Base-by-base conservation (phyloP, 1,284 basidiomycete genomes). In the Heterobasidion occidentale region DNA sequence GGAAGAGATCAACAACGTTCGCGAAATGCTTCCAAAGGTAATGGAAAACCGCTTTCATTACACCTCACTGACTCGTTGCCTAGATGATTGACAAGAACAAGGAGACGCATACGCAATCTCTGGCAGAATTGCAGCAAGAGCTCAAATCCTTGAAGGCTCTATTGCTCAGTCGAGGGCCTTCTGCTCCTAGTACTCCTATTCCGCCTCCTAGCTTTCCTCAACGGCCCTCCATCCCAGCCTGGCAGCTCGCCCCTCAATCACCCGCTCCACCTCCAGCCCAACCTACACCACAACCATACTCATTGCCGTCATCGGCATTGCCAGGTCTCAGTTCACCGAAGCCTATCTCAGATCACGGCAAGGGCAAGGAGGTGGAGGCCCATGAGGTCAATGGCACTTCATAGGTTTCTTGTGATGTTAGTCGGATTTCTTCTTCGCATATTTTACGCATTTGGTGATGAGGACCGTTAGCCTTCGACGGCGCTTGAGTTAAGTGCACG, bases 51-150 rank as follows among this genome's bases (percentile, higher is more conserved):
- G 44, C 44, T 52, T 34, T 11, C n/a, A 56, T 33, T 19, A 27
- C 27, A 5, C 27, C 54, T 55, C 55, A 63, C 54, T 55, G 5
- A 55, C 36, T 9, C 17, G 9, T 2, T 27, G 15, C 47, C 46
- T 63, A 96, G 92, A 90, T 98, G 88, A 88, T 98, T 58, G 92
- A 97, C 59, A 95, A 93, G 74, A 92, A 92, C 68, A 90, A 93
- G 66, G 88, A 94, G 58, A 79, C 79, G 35, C 90, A 94, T 68
- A 79, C 80, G 15, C 84, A 90, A 61, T 88, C 89, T 6, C 76
- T 96, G 9, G 75, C 79, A 36, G 94, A 95, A 61, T 77, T 99
- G 15, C 95, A 98, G 67, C 87, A 92, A 64, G 96, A 99, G 69
- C 80, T 99, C 64, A 94, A 95, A 68, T 97, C 94, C 0, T 78